Base-by-base conservation (phyloP, 2,329 filamentous ascomycete species). In the Xylaria sp. region DNA sequence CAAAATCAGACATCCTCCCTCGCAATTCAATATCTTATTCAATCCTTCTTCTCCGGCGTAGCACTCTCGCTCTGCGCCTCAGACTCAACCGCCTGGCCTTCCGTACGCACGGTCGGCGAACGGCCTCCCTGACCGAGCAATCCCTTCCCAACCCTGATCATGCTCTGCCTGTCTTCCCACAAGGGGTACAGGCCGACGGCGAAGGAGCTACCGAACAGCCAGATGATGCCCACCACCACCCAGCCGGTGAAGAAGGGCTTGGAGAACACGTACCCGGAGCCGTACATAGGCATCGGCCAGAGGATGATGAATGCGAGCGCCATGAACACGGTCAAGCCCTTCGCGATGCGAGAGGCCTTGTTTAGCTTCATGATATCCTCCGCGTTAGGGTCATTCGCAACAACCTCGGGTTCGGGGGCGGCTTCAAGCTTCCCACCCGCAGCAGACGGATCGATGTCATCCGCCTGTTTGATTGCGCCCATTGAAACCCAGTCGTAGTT, bases 201-300 rank as follows among this genome's bases (percentile, higher is more conserved):
- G 50, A 34, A 87, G 77, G 1, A 86, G 75, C 2, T 85, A 89
- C 64, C 82, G 84, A 92, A 91, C 62, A 93, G 81, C 90, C 90
- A 94, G 39, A 92, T 77, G 50, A 94, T 89, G 8, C 87, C 88
- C 7, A 91, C 83, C 1, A 84, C 79, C 9, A 92, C 84, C 89
- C 89, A 93, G 42, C 89, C 89, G 0, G 88, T 90, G 73, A 93
- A 94, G 77, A 94, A 94, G 20, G 79, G 79, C 77, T 90, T 89
- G 71, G 81, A 86, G 74, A 94, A 95, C 49, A 96, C 82, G 69
- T 96, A 96, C 1, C 83, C 83, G 0, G 81, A 80, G 9, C 91
- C 92, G 67, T 94, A 96, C 85, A 96, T 86, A 1, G 92, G 92
- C 82, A 96, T 93, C 0, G 92, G 92, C 91, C 92, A 96, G 16